phyloP scores from a whole-genome alignment of 2,329 filamentous ascomycete species.

The Phyllosticta paracitricarpa region DNA sequence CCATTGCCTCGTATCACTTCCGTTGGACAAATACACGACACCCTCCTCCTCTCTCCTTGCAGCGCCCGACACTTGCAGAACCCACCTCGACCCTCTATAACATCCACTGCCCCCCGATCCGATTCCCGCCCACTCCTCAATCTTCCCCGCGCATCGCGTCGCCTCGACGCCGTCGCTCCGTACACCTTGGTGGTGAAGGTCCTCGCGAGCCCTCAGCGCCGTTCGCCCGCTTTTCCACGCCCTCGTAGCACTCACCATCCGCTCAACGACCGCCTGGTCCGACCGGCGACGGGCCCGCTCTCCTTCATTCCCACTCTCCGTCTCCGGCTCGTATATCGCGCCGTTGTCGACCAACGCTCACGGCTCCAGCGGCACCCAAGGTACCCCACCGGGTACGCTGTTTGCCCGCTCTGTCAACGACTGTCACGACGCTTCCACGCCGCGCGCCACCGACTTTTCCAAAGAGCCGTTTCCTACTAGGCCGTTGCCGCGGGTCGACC shows the following conservation, averaged over 20 bases:
- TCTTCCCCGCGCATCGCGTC: background rate
- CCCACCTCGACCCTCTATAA: constrained; percentile 3
- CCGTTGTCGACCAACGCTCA: background rate
- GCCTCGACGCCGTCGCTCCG: background rate
- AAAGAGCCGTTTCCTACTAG: background rate
- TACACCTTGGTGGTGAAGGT: background rate
- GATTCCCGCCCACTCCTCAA: constrained; percentile 2
- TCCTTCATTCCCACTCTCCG: background rate
- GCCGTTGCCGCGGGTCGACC: background rate
- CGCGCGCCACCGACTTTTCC: background rate
- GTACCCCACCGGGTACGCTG: constrained; percentile 8
- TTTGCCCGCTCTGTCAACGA: background rate
- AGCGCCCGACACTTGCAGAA: constrained; percentile 3
- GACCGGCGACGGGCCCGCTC: background rate
- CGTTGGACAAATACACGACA: background rate
- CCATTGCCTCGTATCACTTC: background rate
- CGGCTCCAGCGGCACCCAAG: constrained; percentile 7
- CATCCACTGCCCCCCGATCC: background rate
- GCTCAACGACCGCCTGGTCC: background rate
- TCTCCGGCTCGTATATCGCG: background rate
- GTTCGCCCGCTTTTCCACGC: background rate
- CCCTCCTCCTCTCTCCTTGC: constrained; percentile 6
- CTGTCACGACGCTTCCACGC: background rate
- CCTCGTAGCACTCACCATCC: background rate
- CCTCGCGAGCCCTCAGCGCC: background rate